These are phyloP conservation scores for Fraxinus angustifolia DNA, from an alignment of 305 asterid species.

Conservation along the genomic window DNA sequence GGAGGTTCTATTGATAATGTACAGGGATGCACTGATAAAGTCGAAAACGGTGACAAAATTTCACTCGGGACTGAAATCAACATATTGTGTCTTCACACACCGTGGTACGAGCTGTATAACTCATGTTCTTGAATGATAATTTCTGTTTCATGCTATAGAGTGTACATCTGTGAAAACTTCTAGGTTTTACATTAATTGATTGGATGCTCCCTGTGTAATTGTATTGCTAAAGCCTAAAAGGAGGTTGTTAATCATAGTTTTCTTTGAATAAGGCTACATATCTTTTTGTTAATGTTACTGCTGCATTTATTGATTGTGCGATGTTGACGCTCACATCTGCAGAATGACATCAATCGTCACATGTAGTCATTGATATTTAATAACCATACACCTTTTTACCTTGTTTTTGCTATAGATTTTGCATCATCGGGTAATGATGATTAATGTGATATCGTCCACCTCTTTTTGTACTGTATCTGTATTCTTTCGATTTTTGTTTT, in stretches of 20 bases:
- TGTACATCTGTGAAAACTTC: not conserved
- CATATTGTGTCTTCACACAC: slow-evolving; percentile 75
- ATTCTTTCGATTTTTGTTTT: not conserved
- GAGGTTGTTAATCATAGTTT: not conserved
- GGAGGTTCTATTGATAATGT: slow-evolving; percentile 85
- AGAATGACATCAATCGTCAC: not conserved
- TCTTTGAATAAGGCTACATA: not conserved
- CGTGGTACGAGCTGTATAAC: slow-evolving; percentile 45
- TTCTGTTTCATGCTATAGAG: not conserved
- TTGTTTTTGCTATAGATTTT: not conserved
- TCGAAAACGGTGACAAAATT: slow-evolving; percentile 71
- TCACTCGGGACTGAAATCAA: slow-evolving; percentile 60
- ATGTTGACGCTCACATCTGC: not conserved
- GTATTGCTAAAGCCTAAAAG: not conserved
- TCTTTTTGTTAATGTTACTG: not conserved
- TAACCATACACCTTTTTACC: not conserved
- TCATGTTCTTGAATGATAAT: not conserved
- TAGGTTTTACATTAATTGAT: not conserved
- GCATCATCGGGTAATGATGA: not conserved
- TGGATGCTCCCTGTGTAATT: not conserved
- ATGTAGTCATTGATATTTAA: not conserved
- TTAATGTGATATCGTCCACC: not conserved
- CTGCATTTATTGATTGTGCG: not conserved
- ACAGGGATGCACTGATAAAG: slow-evolving; percentile 72
- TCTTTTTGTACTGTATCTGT: not conserved